phyloP scores from a whole-genome alignment of 148 eudicot species.

The Rhododendron molle region DNA sequence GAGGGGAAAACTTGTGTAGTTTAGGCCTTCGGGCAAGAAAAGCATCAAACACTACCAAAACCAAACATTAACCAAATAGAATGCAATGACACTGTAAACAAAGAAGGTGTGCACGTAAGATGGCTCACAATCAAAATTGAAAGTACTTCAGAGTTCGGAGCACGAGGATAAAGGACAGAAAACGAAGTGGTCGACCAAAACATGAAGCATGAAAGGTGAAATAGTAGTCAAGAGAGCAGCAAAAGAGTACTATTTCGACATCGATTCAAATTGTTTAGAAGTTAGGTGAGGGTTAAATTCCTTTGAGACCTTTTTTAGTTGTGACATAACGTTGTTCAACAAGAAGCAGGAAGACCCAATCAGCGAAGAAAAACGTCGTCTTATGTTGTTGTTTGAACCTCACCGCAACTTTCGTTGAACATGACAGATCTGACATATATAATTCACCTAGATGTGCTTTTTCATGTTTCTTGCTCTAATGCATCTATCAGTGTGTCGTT shows the following conservation, averaged over 20 bases:
- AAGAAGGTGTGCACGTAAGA: neutral
- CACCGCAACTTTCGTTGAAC: neutral
- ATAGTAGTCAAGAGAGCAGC: neutral
- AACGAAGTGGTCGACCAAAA: neutral
- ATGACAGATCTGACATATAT: neutral
- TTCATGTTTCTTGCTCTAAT: neutral
- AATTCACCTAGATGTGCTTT: neutral
- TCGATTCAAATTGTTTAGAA: neutral
- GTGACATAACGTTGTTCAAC: neutral
- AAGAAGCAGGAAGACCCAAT: neutral
- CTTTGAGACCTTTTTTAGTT: neutral
- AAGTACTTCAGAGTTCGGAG: neutral
- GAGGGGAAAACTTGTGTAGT: neutral
- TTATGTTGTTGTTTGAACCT: neutral
- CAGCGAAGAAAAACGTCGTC: neutral
- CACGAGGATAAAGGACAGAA: too few species aligned
- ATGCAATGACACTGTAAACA: neutral
- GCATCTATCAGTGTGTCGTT: neutral
- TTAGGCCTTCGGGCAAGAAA: neutral
- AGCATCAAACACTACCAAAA: neutral
- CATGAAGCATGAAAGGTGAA: neutral
- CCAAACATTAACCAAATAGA: neutral
- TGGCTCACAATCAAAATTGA: neutral
- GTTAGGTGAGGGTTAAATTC: neutral
- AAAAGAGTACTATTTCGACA: neutral